Evolutionary conservation across 2,329 filamentous ascomycete genomes (phyloP).

Genomic region (Botrytis porri): DNA sequence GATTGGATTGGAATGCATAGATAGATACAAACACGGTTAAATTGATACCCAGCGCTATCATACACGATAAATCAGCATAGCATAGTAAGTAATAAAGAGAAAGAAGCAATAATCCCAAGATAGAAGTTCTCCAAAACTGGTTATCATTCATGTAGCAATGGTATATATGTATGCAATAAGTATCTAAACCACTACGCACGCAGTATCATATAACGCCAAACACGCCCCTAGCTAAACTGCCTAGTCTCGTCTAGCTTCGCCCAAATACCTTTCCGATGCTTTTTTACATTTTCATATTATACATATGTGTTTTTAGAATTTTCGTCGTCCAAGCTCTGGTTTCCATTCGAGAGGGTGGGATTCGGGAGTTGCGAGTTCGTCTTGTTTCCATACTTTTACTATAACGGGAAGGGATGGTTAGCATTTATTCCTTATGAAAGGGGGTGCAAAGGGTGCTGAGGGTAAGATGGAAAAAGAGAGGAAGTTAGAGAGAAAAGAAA

Average conservation of each 20-base stretch:
- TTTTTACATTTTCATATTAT: slow-evolving; percentile 1
- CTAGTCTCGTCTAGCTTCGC: neutral
- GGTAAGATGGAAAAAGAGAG: neutral
- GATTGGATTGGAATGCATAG: neutral
- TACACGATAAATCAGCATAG: neutral
- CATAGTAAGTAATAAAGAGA: neutral
- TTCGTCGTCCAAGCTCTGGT: slow-evolving; percentile 72
- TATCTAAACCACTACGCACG: neutral
- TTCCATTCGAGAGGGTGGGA: slow-evolving; percentile 92
- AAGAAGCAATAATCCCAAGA: neutral
- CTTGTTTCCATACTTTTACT: slow-evolving; percentile 96
- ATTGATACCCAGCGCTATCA: neutral
- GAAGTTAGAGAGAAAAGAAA: neutral
- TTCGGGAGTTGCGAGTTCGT: slow-evolving; percentile 86
- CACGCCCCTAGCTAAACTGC: neutral
- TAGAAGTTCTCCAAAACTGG: neutral
- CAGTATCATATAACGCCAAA: neutral
- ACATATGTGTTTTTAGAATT: slow-evolving; percentile 52
- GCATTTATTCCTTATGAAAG: slow-evolving; percentile 5
- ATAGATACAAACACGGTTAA: neutral
- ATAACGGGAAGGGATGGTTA: slow-evolving; percentile 30
- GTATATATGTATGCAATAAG: slow-evolving; percentile 1
- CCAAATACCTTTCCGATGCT: neutral
- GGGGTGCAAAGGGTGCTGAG: neutral
- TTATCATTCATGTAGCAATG: neutral